phyloP scores from a whole-genome alignment of 2,329 filamentous ascomycete genomes.

The Trichoderma gracile region DNA sequence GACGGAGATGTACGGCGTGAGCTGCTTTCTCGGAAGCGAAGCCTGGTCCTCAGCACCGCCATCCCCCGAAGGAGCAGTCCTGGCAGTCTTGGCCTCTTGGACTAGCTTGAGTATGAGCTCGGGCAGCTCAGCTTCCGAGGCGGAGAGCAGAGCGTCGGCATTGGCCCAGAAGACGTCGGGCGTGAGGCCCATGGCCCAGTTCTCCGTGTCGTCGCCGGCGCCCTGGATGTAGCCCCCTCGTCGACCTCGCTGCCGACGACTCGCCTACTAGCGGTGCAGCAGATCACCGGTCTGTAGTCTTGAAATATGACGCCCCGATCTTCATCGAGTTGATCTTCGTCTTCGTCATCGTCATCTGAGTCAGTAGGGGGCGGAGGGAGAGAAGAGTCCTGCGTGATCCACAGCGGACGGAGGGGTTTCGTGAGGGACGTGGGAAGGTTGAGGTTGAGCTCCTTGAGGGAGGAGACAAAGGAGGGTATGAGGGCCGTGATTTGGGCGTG shows the following conservation, averaged over 20 bases:
- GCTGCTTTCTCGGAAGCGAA: conserved; percentile 29
- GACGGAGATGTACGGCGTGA: conserved; percentile 44
- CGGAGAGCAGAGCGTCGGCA: conserved; percentile 57
- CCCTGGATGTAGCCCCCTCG: conserved; percentile 80
- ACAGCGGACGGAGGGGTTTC: conserved; percentile 75
- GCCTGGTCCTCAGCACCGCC: neutral
- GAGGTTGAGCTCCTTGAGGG: conserved; percentile 58
- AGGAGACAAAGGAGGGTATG: conserved; percentile 56
- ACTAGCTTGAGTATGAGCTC: conserved; percentile 52
- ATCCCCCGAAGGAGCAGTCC: conserved; percentile 1
- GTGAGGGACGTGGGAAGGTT: conserved; percentile 56
- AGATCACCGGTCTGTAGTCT: conserved; percentile 71
- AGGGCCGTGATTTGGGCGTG: conserved; percentile 72
- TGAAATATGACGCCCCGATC: conserved; percentile 45
- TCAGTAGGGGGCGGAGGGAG: conserved; percentile 35
- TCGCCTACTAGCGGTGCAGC: conserved; percentile 79
- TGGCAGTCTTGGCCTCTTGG: conserved; percentile 30
- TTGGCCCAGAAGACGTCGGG: conserved; percentile 79
- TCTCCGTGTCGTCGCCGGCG: conserved; percentile 91
- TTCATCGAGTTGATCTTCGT: neutral
- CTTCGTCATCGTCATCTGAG: neutral
- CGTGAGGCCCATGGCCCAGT: conserved; percentile 82
- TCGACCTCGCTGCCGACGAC: conserved; percentile 65
- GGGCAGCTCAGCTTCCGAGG: conserved; percentile 65
- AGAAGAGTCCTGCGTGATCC: conserved; percentile 72